These are phyloP conservation scores for Chlamydomonas sp. DNA, from an alignment of 139 green algal species.

Conservation along the genomic window DNA sequence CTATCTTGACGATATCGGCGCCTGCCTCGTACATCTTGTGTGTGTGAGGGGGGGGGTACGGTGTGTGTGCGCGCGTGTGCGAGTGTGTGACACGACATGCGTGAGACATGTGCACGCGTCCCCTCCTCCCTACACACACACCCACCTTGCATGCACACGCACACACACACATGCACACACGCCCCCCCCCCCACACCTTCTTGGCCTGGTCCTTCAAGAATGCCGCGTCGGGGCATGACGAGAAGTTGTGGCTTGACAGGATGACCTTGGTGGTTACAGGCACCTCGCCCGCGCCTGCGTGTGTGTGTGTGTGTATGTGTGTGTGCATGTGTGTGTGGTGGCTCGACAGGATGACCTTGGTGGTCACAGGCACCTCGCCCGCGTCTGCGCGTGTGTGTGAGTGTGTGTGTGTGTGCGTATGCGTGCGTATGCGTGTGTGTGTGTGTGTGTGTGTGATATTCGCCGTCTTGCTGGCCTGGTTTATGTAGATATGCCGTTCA, in stretches of 20 bases:
- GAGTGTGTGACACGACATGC: too few species aligned
- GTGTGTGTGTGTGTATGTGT: neutral
- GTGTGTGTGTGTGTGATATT: neutral
- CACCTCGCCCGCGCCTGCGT: slow-evolving; percentile 38
- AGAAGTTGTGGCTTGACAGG: slow-evolving; percentile 90
- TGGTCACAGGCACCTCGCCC: slow-evolving; percentile 44
- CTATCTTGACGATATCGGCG: slow-evolving; percentile 90
- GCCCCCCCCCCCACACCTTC: too few species aligned
- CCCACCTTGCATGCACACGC: too few species aligned
- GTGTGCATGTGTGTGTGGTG: slow-evolving; percentile 62
- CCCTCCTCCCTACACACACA: too few species aligned
- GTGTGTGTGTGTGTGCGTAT: neutral
- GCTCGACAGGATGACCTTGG: slow-evolving; percentile 84
- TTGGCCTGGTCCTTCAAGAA: slow-evolving; percentile 52
- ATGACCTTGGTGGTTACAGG: slow-evolving; percentile 71
- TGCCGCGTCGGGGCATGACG: slow-evolving; percentile 55
- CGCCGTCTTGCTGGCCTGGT: too few species aligned
- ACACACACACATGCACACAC: too few species aligned
- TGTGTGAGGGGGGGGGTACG: too few species aligned
- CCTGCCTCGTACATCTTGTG: slow-evolving; percentile 33
- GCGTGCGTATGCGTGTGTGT: slow-evolving; percentile 34
- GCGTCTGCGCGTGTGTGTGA: slow-evolving; percentile 18
- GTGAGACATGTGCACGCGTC: too few species aligned
- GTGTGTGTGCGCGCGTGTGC: too few species aligned
- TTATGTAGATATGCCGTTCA: too few species aligned